phyloP scores from a whole-genome alignment of 2,329 filamentous ascomycete species.

The Neofusicoccum kwambonambiense region DNA sequence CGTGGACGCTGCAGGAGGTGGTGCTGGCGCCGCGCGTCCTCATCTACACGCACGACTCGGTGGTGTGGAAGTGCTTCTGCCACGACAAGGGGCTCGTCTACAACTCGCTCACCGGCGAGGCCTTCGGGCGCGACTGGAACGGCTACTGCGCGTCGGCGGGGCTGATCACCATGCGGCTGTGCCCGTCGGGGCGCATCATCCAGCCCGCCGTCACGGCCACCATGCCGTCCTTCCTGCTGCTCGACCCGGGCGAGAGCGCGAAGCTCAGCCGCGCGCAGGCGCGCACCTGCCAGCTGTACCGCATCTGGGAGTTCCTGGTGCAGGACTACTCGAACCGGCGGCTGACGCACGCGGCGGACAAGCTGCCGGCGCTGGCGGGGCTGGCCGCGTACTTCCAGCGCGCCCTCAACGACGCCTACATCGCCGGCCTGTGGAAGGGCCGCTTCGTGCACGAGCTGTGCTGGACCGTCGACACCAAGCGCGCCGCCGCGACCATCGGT shows the following conservation, averaged over 20 bases:
- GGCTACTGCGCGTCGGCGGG: constrained; percentile 5
- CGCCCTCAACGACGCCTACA: constrained; percentile 2
- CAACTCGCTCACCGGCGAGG: neutral
- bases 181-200: neutral
- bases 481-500: neutral
- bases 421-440: constrained; percentile 16
- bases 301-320: constrained; percentile 6
- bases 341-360: constrained; percentile 17
- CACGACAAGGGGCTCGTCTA: neutral
- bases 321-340: constrained; percentile 13
- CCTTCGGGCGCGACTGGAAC: constrained; percentile 3
- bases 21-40: constrained; percentile 13
- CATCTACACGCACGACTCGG: neutral
- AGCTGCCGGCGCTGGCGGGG: constrained; percentile 20
- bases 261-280: neutral
- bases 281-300: neutral
- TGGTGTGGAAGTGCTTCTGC: constrained; percentile 9
- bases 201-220: neutral
- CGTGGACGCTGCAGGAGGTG: constrained; percentile 13
- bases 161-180: constrained; percentile 1
- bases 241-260: neutral
- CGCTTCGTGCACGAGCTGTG: constrained; percentile 12
- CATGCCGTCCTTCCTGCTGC: neutral
- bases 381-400: constrained; percentile 13
- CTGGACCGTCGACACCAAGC: constrained; percentile 15